These are phyloP conservation scores for Kandelia obovata DNA, from an alignment of 345 rosid species.

Conservation along the genomic window DNA sequence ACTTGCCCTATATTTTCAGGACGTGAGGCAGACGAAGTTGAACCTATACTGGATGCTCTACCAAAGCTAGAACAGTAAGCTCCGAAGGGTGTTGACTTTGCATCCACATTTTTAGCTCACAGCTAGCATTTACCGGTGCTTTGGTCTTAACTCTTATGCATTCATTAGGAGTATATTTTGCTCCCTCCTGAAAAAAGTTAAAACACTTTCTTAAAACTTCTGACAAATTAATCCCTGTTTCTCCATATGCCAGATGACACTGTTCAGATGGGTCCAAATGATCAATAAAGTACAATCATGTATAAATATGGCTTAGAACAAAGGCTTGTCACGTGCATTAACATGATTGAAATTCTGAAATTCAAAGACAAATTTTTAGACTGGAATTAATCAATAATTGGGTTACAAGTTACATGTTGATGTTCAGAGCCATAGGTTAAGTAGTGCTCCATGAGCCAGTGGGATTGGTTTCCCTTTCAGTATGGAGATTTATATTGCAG, in stretches of 20 bases:
- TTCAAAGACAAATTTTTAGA: neutral
- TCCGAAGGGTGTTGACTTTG: constrained; percentile 8
- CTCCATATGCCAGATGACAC: too few species aligned
- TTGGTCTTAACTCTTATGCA: too few species aligned
- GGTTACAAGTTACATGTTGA: neutral
- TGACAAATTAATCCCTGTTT: too few species aligned
- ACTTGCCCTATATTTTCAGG: constrained; percentile 41
- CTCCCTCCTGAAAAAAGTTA: too few species aligned
- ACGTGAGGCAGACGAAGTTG: constrained; percentile 87
- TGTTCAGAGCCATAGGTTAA: neutral
- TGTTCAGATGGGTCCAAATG: too few species aligned
- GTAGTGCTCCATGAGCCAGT: neutral
- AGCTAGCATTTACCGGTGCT: neutral
- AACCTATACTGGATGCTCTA: constrained; percentile 83
- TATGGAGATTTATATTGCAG: neutral
- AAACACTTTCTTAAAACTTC: too few species aligned
- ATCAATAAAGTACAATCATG: too few species aligned
- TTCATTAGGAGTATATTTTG: too few species aligned
- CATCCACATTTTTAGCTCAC: neutral
- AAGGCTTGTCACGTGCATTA: too few species aligned
- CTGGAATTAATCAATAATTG: neutral
- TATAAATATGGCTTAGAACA: too few species aligned
- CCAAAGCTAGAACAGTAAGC: constrained; percentile 91
- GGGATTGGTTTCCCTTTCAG: neutral
- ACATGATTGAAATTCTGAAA: too few species aligned